Evolutionary conservation across 306 rosid species (phyloP), one percentile per base, ranked within the genome.

Genomic region (Acacia melanoxylon): DNA sequence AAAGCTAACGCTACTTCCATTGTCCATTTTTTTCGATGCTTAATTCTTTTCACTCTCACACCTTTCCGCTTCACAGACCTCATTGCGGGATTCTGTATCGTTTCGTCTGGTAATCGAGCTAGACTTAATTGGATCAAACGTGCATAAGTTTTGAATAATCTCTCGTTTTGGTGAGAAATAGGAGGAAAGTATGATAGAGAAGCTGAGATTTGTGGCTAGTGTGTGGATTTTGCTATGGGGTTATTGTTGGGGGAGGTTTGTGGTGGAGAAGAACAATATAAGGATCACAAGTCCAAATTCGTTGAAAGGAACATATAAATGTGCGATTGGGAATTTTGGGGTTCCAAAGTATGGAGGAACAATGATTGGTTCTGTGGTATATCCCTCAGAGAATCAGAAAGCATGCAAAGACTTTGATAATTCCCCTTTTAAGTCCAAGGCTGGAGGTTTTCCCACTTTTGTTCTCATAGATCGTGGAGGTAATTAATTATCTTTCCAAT

Each of bases 311-410:
- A 45, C 74, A 0, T 85, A 95, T 78, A 93, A 95, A 79, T 95
- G 99, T 85, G 97, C 99, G 10, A 95, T 95, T 82, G 99, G 99
- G 62, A 95, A 93, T 85, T 95, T 95, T 87, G 99, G 99, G 80
- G 93, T 95, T 14, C 99, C 99, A 54, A 90, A 85, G 54, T 93
- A 95, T 85, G 97, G 99, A 81, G 99, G 99, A 76, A 91, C 97
- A 56, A 82, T 93, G 92, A 68, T 91, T 81, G 99, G 98, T 13
- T 86, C 88, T 61, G 94, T 95, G 6, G 56, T 83, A 61, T 91
- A 91, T 80, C 99, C 99, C 16, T 86, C 88, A 24, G 87, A 91
- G 75, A 95, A 95, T 89, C 92, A 90, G 51, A 91, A 90, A 41
- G 97, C 91, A 29, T 95, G 99, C 84, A 87, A 20, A 29, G 80